Evolutionary conservation across 1,284 basidiomycete species (phyloP).

Genomic region (Microbotryum saponariae): DNA sequence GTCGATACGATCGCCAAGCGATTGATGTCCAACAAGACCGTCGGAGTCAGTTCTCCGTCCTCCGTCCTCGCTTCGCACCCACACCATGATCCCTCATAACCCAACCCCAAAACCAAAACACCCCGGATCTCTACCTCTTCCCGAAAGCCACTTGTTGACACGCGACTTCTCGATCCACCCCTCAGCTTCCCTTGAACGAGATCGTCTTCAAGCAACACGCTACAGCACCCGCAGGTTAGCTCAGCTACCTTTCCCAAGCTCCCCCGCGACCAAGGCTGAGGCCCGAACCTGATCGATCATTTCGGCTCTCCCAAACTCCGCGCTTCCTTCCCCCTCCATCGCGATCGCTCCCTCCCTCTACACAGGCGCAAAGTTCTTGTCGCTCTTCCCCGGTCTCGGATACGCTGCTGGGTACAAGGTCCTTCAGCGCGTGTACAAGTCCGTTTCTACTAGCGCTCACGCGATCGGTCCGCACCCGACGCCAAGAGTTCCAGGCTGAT

Average conservation of each 20-base stretch:
- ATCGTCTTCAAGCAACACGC: slow-evolving; percentile 87
- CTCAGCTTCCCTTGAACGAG: slow-evolving; percentile 59
- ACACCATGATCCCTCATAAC: too few species aligned
- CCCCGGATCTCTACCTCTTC: background rate
- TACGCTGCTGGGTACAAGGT: slow-evolving; percentile 98
- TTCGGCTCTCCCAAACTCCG: too few species aligned
- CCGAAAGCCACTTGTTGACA: background rate
- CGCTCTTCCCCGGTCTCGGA: slow-evolving; percentile 93
- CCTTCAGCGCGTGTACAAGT: slow-evolving; percentile 72
- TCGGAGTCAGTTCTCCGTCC: slow-evolving; percentile 49
- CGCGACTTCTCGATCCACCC: slow-evolving; percentile 5
- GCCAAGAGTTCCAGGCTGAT: too few species aligned
- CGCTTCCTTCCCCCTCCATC: too few species aligned
- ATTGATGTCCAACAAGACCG: slow-evolving; percentile 88
- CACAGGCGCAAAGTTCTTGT: slow-evolving; percentile 57
- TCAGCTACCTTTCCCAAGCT: too few species aligned
- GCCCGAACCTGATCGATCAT: too few species aligned
- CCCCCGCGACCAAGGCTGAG: too few species aligned
- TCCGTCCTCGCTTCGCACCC: background rate
- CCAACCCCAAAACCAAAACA: background rate
- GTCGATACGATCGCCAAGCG: slow-evolving; percentile 93
- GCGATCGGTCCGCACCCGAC: background rate
- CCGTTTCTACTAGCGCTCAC: background rate
- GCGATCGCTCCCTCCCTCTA: slow-evolving; percentile 48
- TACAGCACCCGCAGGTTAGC: slow-evolving; percentile 46